Base-by-base conservation (phyloP, 2,329 filamentous ascomycete genomes). In the Aspergillus persii region DNA sequence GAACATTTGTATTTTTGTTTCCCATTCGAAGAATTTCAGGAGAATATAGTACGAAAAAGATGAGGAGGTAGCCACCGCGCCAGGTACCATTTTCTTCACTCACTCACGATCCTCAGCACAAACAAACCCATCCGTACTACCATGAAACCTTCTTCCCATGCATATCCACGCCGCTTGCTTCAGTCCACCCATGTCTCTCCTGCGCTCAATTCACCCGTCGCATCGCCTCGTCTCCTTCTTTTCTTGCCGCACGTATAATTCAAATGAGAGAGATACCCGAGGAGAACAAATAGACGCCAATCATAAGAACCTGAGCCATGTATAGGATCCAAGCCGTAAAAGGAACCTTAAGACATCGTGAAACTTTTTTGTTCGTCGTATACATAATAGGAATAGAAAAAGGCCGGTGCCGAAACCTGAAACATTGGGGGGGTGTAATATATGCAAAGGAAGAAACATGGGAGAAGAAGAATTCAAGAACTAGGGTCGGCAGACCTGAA, bases 281-380 rank as follows among this genome's bases (percentile, higher is more conserved):
- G 69, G 69, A 72, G 70, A 74, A 71, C 66, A 76, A 41, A 71
- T 71, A 68, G 74, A 77, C 75, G 76, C 75, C 75, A 72, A 73
- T 75, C 73, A 69, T 76, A 70, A 77, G 71, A 72, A 61, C 64
- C 69, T 73, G 68, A 73, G 65, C 64, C 66, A 64, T 73, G 66
- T 64, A 63, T 66, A 67, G 69, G 64, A 68, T 65, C 69, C 69
- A 71, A 73, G 68, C 66, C 71, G 56, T 71, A 61, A 65, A 41
- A 61, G 68, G 66, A 70, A 67, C 68, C 68, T 66, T 68, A 68
- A 23, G 68, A 72, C 65, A 70, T 76, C 71, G 71, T 77, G 71
- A 75, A 73, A 69, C 69, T 70, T 75, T 23, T 70, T 75, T 74
- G 69, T 72, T 73, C 67, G 69, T 77, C 75, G 75, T 77, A 76